Percentiles rank a stretch among this genome's conserved stretches.
Evolutionary conservation across 805 yeast species (phyloP).

Genomic region (Pichia nanzhaoensis): DNA sequence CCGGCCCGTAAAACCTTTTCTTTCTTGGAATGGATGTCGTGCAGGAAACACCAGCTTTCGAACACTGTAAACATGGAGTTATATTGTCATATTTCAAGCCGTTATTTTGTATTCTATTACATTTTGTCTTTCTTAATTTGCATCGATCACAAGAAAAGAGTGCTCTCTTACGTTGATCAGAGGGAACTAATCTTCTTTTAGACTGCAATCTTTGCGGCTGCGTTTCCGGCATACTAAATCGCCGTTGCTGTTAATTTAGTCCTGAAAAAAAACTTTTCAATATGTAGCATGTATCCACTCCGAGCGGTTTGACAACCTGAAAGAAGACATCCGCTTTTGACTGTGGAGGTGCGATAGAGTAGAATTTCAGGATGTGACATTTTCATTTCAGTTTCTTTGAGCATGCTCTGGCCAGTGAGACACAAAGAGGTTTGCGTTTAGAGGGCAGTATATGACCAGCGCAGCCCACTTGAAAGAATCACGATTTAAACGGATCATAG

Average conservation of each 20-base stretch:
- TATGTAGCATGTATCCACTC: too few relatives aligned
- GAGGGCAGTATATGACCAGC: too few relatives aligned
- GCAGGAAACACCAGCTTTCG: conserved; percentile 33
- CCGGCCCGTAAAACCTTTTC: conserved; percentile 35
- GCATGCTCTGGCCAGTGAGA: too few relatives aligned
- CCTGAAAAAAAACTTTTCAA: too few relatives aligned
- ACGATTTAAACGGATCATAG: too few relatives aligned
- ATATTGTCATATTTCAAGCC: conserved; percentile 31
- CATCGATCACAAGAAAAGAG: conserved; percentile 42
- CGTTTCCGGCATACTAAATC: conserved; percentile 2
- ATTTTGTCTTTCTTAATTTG: conserved; percentile 37
- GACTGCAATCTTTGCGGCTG: conserved; percentile 15
- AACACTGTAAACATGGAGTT: conserved; percentile 36
- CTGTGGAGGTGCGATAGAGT: too few relatives aligned
- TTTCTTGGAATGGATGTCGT: conserved; percentile 37
- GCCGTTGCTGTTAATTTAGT: neutral
- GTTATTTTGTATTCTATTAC: conserved; percentile 32
- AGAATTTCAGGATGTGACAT: too few relatives aligned
- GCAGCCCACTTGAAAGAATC: too few relatives aligned
- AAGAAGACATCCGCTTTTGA: too few relatives aligned
- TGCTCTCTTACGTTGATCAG: conserved; percentile 35
- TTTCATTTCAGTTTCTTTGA: too few relatives aligned
- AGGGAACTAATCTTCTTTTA: conserved; percentile 33
- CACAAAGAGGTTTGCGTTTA: too few relatives aligned
- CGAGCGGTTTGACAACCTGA: too few relatives aligned